phyloP scores from a whole-genome alignment of 768 basidiomycete genomes.

The Lenzites betulinus region DNA sequence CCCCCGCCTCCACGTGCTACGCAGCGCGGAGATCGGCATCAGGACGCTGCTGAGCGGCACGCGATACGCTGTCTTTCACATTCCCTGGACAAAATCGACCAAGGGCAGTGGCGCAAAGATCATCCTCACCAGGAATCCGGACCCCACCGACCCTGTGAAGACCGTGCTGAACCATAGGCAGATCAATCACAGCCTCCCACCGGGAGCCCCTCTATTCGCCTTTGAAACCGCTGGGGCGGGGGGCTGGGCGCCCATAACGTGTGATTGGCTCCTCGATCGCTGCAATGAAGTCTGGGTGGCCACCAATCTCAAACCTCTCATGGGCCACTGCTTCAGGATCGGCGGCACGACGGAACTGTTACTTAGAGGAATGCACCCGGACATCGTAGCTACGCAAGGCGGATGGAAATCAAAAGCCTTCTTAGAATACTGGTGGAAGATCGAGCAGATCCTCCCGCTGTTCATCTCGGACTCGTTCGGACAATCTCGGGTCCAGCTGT shows the following conservation, averaged over 20 bases:
- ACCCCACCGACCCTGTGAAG: constrained; percentile 15
- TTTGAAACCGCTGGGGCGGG: not conserved
- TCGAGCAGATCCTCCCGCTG: constrained; percentile 13
- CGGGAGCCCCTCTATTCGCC: constrained; percentile 10
- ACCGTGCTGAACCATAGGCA: constrained; percentile 31
- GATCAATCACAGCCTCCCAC: not conserved
- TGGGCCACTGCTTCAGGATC: constrained; percentile 29
- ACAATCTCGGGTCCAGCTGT: not conserved
- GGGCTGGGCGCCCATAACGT: constrained; percentile 3
- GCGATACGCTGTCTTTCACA: constrained; percentile 26
- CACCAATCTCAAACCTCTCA: not conserved
- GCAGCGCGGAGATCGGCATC: not conserved
- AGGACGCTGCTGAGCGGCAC: constrained; percentile 10
- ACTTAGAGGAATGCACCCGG: constrained; percentile 16
- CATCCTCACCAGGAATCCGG: constrained; percentile 24
- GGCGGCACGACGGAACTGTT: constrained; percentile 27
- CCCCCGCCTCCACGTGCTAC: too few relatives aligned
- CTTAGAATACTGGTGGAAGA: constrained; percentile 26
- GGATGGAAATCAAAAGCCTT: constrained; percentile 28
- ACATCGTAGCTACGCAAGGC: constrained; percentile 21
- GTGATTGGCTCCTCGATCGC: constrained; percentile 4
- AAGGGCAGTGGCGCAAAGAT: constrained; percentile 29
- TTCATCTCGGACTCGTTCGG: constrained; percentile 11
- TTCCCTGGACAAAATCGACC: constrained; percentile 42
- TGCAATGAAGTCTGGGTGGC: constrained; percentile 15